Conservation (phyloP, 371 early-diverging fungal species). For the Zopfochytrium polystomum region DNA sequence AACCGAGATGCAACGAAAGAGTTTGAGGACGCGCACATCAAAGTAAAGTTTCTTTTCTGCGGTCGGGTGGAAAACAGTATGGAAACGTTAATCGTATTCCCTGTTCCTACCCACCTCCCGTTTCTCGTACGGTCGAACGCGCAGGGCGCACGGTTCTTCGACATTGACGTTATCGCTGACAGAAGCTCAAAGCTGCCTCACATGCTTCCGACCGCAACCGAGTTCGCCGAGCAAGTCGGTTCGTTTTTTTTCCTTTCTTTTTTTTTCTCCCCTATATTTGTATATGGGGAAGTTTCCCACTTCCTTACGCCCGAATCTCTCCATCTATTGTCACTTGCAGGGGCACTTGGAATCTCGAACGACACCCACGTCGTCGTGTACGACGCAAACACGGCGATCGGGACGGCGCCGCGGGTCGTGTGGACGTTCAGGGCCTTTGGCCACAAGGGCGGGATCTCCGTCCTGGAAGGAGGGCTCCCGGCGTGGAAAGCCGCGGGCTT, state of each 20-base stretch:
- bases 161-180: slow-evolving; percentile 44
- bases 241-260: not conserved
- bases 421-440: slow-evolving; percentile 73
- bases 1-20: slow-evolving; percentile 67
- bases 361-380: slow-evolving; percentile 48
- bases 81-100: no score
- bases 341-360: slow-evolving; percentile 43
- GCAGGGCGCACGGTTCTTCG: slow-evolving; percentile 46
- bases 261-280: no score
- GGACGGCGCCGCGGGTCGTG: slow-evolving; percentile 45
- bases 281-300: no score
- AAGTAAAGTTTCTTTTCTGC: no score
- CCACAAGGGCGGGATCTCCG: slow-evolving; percentile 69
- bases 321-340: slow-evolving; percentile 7
- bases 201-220: slow-evolving; percentile 43
- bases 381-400: slow-evolving; percentile 39
- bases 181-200: slow-evolving; percentile 37
- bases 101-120: no score
- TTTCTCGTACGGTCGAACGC: not conserved
- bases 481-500: slow-evolving; percentile 68
- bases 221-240: slow-evolving; percentile 45
- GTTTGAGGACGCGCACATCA: slow-evolving; percentile 44
- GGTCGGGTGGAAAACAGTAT: no score
- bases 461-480: slow-evolving; percentile 84
- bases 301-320: not conserved